Evolutionary conservation across 2,329 filamentous ascomycete species (phyloP), one percentile per base, ranked within the genome.

Genomic region (Pestalotiopsis sp.): DNA sequence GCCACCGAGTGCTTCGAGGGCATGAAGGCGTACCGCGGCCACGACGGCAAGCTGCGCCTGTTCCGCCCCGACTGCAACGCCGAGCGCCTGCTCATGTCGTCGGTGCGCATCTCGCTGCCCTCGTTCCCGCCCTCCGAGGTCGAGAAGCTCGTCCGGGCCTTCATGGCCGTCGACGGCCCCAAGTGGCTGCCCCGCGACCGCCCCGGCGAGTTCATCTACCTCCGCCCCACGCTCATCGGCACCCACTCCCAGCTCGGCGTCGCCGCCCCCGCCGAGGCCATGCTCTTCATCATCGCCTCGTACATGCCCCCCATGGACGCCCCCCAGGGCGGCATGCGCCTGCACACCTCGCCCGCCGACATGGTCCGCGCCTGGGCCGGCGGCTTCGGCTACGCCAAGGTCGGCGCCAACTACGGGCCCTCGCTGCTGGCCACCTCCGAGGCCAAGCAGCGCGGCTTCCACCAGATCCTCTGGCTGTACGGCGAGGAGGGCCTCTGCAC

Each of bases 381-480:
- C 70, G 95, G 95, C 11, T 97, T 97, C 79, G 95, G 95, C 0
- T 95, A 92, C 77, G 94, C 94, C 70, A 98, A 98, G 83, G 89
- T 98, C 41, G 95, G 95, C 67, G 95, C 95, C 70, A 98, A 97
- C 85, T 98, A 97, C 80, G 95, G 95, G 0, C 95, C 95, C 20
- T 91, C 89, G 23, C 86, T 98, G 66, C 85, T 93, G 66, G 93
- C 93, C 3, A 94, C 94, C 63, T 86, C 87, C 20, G 92, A 95
- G 79, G 95, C 95, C 3, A 84, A 90, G 68, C 83, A 83, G 12
- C 83, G 88, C 56, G 95, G 95, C 0, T 98, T 90, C 81, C 89
- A 95, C 77, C 95, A 98, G 85, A 92, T 98, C 68, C 87, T 98
- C n/a, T 98, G 95, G 95, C 86, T 98, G 65, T 96, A 97, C 76